phyloP scores from a whole-genome alignment of 768 basidiomycete genomes.

The Naganishia vaughanmartiniae region DNA sequence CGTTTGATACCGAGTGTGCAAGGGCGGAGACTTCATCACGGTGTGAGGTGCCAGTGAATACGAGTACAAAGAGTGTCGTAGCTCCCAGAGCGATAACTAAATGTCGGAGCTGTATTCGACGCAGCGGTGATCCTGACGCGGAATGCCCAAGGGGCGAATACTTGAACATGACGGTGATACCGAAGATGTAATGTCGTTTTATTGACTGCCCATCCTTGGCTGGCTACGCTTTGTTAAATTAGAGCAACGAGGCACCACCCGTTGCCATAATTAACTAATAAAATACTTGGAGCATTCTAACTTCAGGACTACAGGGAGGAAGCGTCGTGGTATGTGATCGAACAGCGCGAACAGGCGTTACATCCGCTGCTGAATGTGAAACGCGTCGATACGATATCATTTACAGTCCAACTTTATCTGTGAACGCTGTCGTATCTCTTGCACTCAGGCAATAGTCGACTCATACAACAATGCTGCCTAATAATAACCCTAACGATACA shows the following conservation, averaged over 20 bases:
- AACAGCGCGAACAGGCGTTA: neutral
- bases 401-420: no score
- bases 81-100: neutral
- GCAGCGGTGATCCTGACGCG: neutral
- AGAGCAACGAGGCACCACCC: no score
- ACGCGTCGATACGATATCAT: no score
- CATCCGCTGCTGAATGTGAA: neutral
- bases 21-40: neutral
- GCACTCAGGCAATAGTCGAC: neutral
- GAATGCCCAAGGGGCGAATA: constrained; percentile 17
- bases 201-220: neutral
- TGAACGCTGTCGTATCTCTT: neutral
- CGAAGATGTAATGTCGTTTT: neutral
- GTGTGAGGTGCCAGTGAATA: neutral
- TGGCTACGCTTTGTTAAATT: neutral
- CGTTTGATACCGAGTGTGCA: constrained; percentile 12
- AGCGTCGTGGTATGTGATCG: neutral
- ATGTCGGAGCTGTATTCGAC: constrained; percentile 3
- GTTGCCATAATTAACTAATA: no score
- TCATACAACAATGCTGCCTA: neutral
- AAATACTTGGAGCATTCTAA: no score
- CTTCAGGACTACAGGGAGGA: no score
- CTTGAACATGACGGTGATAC: constrained; percentile 15
- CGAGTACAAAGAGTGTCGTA: neutral
- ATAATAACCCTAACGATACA: neutral